These are phyloP conservation scores for Solanum paucissectum DNA, from an alignment of 257 asterid genomes.

Conservation along the genomic window DNA sequence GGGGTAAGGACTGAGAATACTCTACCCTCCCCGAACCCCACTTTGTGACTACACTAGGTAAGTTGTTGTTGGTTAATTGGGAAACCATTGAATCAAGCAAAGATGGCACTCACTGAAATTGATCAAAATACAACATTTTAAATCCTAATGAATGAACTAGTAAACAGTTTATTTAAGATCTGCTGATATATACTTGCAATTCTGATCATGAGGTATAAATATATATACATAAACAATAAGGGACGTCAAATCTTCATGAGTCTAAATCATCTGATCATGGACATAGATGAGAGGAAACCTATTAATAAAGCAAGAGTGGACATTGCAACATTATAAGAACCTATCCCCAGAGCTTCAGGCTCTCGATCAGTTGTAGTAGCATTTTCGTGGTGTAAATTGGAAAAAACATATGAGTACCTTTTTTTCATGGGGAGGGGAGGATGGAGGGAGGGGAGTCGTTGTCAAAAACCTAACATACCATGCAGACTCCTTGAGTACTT, in stretches of 20 bases:
- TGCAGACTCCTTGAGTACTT: constrained; percentile 88
- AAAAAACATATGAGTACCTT: neutral
- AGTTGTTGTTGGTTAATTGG: neutral
- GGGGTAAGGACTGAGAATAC: neutral
- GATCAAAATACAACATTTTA: neutral
- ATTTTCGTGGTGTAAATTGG: neutral
- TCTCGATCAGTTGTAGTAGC: neutral
- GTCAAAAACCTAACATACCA: constrained; percentile 28
- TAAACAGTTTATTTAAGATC: neutral
- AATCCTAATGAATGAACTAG: neutral
- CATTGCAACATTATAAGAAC: neutral
- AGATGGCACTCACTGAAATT: neutral
- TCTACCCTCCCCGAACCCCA: neutral
- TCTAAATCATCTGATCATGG: neutral
- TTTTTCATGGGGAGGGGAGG: neutral
- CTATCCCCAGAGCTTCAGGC: neutral
- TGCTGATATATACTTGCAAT: neutral
- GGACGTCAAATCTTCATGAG: neutral
- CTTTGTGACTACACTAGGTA: neutral
- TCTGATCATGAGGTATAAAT: neutral
- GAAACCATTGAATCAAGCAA: neutral
- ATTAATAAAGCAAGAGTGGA: neutral
- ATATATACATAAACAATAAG: neutral
- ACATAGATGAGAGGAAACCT: neutral
- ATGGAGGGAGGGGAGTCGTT: too few species aligned